Base-by-base conservation (phyloP, 257 asterid species). In the Perilla frutescens region DNA sequence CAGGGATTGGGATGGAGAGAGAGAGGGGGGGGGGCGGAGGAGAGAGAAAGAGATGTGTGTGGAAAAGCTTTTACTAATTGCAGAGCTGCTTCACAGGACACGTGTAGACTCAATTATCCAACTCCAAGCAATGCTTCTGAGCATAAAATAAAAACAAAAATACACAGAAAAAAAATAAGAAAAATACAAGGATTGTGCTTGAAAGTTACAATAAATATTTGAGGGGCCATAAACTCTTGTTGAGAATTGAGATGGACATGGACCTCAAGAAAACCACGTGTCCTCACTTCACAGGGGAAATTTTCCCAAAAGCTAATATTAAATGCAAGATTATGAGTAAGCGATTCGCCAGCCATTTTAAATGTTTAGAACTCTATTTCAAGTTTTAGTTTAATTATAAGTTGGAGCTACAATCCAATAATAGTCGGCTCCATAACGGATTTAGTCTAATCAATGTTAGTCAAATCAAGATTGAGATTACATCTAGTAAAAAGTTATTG, bases 31-130 rank as follows among this genome's bases (percentile, higher is more conserved):
- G 36, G 77, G 40, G 15, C 12, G 41, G 79, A 13, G 48, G 81
- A 70, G 79, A 65, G 8, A 81, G 74, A 76, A 39, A 76, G 47
- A 34, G 37, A 34, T 4, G n/a, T 75, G 7, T 72, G 78, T 55
- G 77, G 80, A 80, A 83, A 88, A 74, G 86, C 75, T 75, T 81
- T 85, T 76, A 62, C 73, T 69, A 73, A 71, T 65, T 61, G 84
- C 55, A 64, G 48, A 31, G 64, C 83, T 66, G 72, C 78, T 61
- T 51, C 62, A 53, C 64, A 43, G 68, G 98, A 86, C 97, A 91
- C 98, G 96, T 89, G 91, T 88, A 80, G 83, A 83, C 75, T 84
- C 90, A 85, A 81, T 89, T 84, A 89, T 93, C 96, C 58, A 82
- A 85, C 87, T 82, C 82, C 93, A 88, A 87, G 91, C 90, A 87